Evolutionary conservation across 129 eudicot species (phyloP).

Genomic region (Escallonia herrerae): DNA sequence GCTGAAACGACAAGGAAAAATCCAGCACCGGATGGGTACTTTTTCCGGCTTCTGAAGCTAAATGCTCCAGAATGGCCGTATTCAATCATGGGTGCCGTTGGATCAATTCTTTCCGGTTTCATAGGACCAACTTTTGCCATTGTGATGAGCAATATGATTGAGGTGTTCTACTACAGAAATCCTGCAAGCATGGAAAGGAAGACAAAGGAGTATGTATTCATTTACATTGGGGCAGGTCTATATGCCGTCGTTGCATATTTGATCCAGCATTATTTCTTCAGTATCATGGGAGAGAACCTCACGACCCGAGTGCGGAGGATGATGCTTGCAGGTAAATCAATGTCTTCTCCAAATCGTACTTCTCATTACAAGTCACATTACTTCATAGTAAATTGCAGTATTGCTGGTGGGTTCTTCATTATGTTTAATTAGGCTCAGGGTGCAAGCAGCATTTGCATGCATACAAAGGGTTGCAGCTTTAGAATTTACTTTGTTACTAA

Average conservation of each 20-base stretch:
- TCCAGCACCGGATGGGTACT: conserved; percentile 77
- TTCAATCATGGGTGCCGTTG: conserved; percentile 88
- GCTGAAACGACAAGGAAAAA: conserved; percentile 83
- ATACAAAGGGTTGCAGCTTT: neutral
- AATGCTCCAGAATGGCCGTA: conserved; percentile 99
- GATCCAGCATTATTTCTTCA: conserved; percentile 95
- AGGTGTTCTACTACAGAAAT: conserved; percentile 73
- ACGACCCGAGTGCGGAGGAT: conserved; percentile 92
- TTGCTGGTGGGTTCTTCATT: too few species aligned
- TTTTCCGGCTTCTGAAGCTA: conserved; percentile 66
- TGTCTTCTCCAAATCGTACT: neutral
- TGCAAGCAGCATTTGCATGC: neutral
- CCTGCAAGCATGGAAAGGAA: conserved; percentile 81
- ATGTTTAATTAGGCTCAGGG: neutral
- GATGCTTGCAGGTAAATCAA: conserved; percentile 84
- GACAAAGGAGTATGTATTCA: conserved; percentile 87
- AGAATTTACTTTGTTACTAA: neutral
- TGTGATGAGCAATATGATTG: conserved; percentile 98
- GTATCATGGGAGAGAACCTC: conserved; percentile 97
- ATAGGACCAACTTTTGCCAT: conserved; percentile 97
- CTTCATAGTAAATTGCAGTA: too few species aligned
- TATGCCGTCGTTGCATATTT: conserved; percentile 92
- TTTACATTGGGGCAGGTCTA: conserved; percentile 85
- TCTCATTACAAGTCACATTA: neutral
- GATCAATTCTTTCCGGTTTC: conserved; percentile 85